These are phyloP conservation scores for Ulmus americana DNA, from an alignment of 331 rosid species.

Conservation along the genomic window DNA sequence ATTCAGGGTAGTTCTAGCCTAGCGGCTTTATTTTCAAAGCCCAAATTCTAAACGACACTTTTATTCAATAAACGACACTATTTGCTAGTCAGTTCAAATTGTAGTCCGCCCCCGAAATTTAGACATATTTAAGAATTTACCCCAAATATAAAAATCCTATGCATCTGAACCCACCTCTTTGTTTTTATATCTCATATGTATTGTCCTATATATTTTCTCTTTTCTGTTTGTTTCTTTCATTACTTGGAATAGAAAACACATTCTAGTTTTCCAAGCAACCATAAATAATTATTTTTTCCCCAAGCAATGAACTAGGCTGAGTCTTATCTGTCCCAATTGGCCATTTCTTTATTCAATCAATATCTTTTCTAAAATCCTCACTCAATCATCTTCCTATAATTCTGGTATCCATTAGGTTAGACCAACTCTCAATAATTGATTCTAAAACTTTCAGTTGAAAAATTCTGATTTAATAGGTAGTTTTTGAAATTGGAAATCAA, in stretches of 20 bases:
- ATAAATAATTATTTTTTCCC: neutral
- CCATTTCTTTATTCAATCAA: slow-evolving; percentile 21
- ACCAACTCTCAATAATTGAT: slow-evolving; percentile 30
- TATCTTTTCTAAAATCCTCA: slow-evolving; percentile 26
- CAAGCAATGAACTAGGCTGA: neutral
- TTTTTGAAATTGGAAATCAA: neutral
- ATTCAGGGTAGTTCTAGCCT: neutral
- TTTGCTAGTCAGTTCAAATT: neutral
- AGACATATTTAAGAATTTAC: neutral
- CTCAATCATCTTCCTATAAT: slow-evolving; percentile 23
- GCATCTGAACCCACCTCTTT: neutral
- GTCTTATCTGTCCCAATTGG: slow-evolving; percentile 30
- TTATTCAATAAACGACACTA: neutral
- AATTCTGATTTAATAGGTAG: slow-evolving; percentile 7
- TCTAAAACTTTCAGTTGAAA: slow-evolving; percentile 14
- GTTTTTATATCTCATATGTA: too few relatives aligned
- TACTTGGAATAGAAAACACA: neutral
- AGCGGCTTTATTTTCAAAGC: neutral
- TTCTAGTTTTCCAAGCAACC: neutral
- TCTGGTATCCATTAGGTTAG: slow-evolving; percentile 27
- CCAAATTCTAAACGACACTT: neutral
- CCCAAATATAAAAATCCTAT: neutral
- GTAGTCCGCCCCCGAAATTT: neutral
- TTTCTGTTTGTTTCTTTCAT: neutral
- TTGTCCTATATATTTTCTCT: neutral